Conservation (phyloP, 495 filamentous ascomycete genomes). For the Parathielavia hyrcaniae region DNA sequence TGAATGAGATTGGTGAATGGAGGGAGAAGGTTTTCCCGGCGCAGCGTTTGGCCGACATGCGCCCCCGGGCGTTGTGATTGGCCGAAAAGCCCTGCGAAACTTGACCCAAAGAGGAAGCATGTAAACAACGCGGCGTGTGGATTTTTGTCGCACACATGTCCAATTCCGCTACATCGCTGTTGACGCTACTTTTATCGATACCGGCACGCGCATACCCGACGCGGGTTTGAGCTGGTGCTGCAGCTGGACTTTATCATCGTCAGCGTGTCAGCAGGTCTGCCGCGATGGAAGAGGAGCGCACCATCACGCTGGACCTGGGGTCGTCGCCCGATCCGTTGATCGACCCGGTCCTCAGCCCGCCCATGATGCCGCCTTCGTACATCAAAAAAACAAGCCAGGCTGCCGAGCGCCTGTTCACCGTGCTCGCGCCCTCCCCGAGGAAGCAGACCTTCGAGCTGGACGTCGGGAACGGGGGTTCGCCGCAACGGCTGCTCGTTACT, state of each 20-base stretch:
- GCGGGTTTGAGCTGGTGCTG: not conserved
- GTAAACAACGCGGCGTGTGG: constrained; percentile 19
- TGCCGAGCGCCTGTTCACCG: constrained; percentile 26
- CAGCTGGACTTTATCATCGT: not conserved
- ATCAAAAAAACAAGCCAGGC: constrained; percentile 30
- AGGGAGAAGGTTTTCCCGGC: constrained; percentile 15
- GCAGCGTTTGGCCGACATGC: not conserved
- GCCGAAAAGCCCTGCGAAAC: not conserved
- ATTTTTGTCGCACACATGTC: constrained; percentile 10
- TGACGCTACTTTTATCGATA: constrained; percentile 16
- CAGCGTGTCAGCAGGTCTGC: constrained; percentile 7
- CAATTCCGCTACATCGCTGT: constrained; percentile 1
- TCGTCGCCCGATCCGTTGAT: constrained; percentile 47
- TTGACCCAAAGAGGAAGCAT: constrained; percentile 12
- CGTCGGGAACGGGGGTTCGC: constrained; percentile 43
- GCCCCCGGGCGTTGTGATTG: constrained; percentile 15
- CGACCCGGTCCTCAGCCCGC: constrained; percentile 27
- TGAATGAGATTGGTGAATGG: not conserved
- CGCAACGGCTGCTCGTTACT: constrained; percentile 48
- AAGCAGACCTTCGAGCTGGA: constrained; percentile 52
- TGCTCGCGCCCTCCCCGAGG: constrained; percentile 38
- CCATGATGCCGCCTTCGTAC: constrained; percentile 24
- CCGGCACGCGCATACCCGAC: constrained; percentile 6
- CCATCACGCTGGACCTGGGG: constrained; percentile 35
- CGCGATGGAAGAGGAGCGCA: constrained; percentile 21